Evolutionary conservation across 2,329 filamentous ascomycete genomes (phyloP).

Genomic region (Colletotrichum agaves): DNA sequence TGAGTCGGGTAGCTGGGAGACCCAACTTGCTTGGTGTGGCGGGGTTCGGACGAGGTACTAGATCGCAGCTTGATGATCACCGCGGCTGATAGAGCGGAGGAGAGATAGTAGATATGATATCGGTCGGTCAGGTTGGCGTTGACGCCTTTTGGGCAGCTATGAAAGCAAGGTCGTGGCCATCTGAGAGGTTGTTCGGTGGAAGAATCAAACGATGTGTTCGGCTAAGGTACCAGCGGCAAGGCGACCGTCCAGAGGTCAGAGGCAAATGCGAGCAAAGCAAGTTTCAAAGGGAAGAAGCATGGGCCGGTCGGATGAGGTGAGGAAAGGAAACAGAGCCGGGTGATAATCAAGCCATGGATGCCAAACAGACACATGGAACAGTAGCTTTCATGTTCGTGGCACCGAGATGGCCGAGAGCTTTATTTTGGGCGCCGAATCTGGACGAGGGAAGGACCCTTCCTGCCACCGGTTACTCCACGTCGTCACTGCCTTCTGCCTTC

Average conservation of each 20-base stretch:
- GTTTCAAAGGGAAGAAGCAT: no score
- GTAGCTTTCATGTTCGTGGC: conserved; percentile 1
- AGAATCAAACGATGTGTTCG: neutral
- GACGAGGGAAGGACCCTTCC: conserved; percentile 3
- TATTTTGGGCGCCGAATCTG: neutral
- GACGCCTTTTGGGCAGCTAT: conserved; percentile 6
- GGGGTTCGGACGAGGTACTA: conserved; percentile 17
- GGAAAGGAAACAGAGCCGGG: neutral
- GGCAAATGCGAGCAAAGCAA: neutral
- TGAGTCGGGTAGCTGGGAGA: conserved; percentile 32
- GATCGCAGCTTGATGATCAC: neutral
- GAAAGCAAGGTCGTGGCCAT: neutral
- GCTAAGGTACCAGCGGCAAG: neutral
- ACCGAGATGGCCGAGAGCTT: conserved; percentile 23
- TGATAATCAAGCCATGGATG: neutral
- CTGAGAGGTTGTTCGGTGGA: neutral
- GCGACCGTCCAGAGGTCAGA: neutral
- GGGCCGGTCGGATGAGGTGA: neutral
- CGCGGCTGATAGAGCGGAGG: neutral
- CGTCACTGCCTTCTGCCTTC: neutral
- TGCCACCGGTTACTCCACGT: neutral
- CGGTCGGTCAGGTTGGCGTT: neutral
- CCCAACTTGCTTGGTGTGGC: conserved; percentile 18
- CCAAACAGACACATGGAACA: neutral
- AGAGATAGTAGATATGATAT: neutral